Conservation (phyloP, 176 grass and related monocot species). For the Canna indica region DNA sequence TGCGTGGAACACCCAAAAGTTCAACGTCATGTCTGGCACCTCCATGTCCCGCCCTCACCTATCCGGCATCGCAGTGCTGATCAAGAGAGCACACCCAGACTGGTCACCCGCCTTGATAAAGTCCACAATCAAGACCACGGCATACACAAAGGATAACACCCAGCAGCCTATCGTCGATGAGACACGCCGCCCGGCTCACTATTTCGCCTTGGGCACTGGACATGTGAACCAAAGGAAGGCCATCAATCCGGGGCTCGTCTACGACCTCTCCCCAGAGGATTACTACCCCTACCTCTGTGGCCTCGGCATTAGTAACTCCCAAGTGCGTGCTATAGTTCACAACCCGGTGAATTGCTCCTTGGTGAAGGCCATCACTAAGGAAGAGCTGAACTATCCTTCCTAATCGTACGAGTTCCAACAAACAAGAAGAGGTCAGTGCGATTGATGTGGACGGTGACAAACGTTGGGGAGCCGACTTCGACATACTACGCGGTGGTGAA, state of each 20-base stretch:
- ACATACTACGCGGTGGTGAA: conserved; percentile 18
- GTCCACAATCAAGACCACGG: conserved; percentile 54
- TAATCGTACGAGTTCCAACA: no score
- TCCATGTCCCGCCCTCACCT: conserved; percentile 73
- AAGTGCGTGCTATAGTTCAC: background rate
- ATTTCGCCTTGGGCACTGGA: conserved; percentile 47
- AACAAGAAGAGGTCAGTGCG: background rate
- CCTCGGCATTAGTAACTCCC: conserved; percentile 19
- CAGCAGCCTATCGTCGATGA: conserved; percentile 31
- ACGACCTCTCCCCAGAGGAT: conserved; percentile 32
- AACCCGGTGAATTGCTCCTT: background rate
- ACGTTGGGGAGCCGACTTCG: conserved; percentile 37
- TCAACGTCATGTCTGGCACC: conserved; percentile 35
- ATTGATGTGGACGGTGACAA: conserved; percentile 35
- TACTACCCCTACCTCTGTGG: conserved; percentile 50
- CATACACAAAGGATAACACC: conserved; percentile 25
- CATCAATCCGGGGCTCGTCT: conserved; percentile 46
- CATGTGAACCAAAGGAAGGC: conserved; percentile 45
- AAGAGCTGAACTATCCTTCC: no score
- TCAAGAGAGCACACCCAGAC: conserved; percentile 34
- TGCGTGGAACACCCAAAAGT: conserved; percentile 15
- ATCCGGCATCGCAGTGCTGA: conserved; percentile 44
- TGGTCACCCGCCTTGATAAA: conserved; percentile 56
- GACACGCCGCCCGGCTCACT: conserved; percentile 5
- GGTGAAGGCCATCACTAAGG: background rate